Evolutionary conservation across 2,329 filamentous ascomycete genomes (phyloP), one percentile per base, ranked within the genome.

Genomic region (Tolypocladium guangdongense): DNA sequence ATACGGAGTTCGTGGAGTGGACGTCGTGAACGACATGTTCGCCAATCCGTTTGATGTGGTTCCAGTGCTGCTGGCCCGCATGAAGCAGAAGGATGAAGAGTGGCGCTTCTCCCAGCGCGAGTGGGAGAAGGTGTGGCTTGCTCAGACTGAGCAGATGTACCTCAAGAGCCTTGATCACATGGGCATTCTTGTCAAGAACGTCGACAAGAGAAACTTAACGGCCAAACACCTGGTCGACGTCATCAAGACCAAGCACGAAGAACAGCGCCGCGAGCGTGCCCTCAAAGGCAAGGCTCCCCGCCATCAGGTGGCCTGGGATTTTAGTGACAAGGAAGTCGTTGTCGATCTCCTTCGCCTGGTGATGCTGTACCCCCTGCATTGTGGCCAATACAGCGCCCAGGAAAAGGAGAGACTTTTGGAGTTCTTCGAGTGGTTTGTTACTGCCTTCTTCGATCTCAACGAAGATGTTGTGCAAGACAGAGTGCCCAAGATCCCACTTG

Each of bases 61-160:
- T 2, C 93, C 93, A 0, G 84, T 97, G 38, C 81, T 99, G 32
- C 76, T 99, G 56, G 86, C 88, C 51, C 83, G 93, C 14, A 78
- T 99, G 61, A 97, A 97, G 73, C 89, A 95, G 63, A 96, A 97
- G 68, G 86, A 95, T 46, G 93, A 99, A 68, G 91, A 97, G 64
- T 99, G 93, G 93, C 90, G 95, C 59, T 91, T 95, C 60, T 92
- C 90, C 7, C 91, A 88, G 76, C 89, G 93, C 35, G 95, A 99
- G 67, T 99, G 93, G 93, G 91, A 97, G 69, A 96, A 96, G 71
- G 90, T 99, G 8, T 99, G 93, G 93, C 90, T 93, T 58, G 86
- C 90, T 50, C 93, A 97, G 72, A 97, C 92, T 27, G 87, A 95
- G 65, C 86, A 87, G 63, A 92, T 95, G 74, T 95, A 96, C 71